Conservation (phyloP, 1,139 yeast species). For the Geotrichum reessii region DNA sequence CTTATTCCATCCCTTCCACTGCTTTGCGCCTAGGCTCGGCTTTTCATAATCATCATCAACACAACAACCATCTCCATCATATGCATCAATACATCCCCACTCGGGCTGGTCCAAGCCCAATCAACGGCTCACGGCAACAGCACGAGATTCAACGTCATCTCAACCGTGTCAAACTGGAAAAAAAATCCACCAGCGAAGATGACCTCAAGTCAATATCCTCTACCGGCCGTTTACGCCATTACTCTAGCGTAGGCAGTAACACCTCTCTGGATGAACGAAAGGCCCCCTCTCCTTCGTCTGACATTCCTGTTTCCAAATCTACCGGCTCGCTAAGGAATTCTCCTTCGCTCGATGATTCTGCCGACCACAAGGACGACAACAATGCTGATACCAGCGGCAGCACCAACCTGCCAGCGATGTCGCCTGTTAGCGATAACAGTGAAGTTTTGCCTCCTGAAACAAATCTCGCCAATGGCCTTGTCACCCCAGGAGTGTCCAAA, state of each 20-base stretch:
- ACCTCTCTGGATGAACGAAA: conserved; percentile 5
- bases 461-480: not conserved
- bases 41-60: conserved; percentile 5
- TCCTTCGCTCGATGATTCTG: not conserved
- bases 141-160: conserved; percentile 18
- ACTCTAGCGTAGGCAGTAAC: conserved; percentile 17
- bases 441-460: too few species aligned
- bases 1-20: conserved; percentile 1
- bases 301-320: conserved; percentile 3
- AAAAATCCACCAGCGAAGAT: conserved; percentile 9
- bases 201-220: conserved; percentile 6
- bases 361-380: not conserved
- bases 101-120: conserved; percentile 13
- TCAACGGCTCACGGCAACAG: conserved; percentile 20
- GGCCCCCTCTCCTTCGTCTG: not conserved
- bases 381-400: conserved; percentile 8
- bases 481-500: conserved; percentile 40
- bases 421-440: not conserved
- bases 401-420: too few species aligned
- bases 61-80: too few species aligned
- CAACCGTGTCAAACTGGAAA: conserved; percentile 14
- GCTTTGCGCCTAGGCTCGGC: conserved; percentile 13
- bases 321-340: conserved; percentile 3
- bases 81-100: conserved; percentile 8
- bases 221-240: conserved; percentile 11